Percentiles rank a stretch among this genome's conserved stretches.
Conservation (phyloP, 1,284 basidiomycete genomes). For the Phaffia rhodozyma region DNA sequence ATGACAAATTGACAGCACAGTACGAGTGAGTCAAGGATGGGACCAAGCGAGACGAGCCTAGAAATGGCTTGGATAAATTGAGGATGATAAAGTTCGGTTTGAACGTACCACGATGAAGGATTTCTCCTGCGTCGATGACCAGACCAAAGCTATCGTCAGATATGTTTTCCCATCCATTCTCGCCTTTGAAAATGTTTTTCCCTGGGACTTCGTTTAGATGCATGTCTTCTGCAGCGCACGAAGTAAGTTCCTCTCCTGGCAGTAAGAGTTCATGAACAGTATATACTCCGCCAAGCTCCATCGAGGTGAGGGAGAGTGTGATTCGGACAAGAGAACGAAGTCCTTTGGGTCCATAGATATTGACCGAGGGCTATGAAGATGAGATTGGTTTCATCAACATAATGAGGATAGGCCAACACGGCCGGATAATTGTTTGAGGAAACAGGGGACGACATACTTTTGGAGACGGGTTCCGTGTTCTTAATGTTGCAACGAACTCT, state of each 20-base stretch:
- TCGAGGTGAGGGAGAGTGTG: conserved; percentile 56
- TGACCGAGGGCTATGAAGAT: conserved; percentile 46
- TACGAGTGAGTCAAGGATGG: background rate
- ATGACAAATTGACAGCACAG: background rate
- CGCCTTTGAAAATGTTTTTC: conserved; percentile 47
- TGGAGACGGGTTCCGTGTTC: conserved; percentile 18
- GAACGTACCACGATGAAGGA: conserved; percentile 60
- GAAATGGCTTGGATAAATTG: background rate
- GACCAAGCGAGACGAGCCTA: no score
- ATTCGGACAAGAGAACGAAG: conserved; percentile 66
- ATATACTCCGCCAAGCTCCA: conserved; percentile 53
- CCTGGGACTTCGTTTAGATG: conserved; percentile 60
- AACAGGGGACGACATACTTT: conserved; percentile 13
- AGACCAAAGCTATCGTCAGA: conserved; percentile 35
- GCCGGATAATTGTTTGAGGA: conserved; percentile 8
- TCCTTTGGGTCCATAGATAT: conserved; percentile 73
- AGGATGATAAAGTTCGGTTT: conserved; percentile 3
- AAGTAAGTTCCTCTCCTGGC: conserved; percentile 41
- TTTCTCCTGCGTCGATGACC: conserved; percentile 61
- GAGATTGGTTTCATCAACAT: background rate
- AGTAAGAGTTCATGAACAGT: conserved; percentile 70
- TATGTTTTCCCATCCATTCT: conserved; percentile 59
- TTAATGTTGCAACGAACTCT: conserved; percentile 25
- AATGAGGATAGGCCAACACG: conserved; percentile 12
- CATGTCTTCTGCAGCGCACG: conserved; percentile 42